A percentile compares a stretch with the other conserved stretches of the same genome.
These are phyloP conservation scores for Pseudomassariella vexata DNA, from an alignment of 2,329 filamentous ascomycete genomes.

Conservation along the genomic window DNA sequence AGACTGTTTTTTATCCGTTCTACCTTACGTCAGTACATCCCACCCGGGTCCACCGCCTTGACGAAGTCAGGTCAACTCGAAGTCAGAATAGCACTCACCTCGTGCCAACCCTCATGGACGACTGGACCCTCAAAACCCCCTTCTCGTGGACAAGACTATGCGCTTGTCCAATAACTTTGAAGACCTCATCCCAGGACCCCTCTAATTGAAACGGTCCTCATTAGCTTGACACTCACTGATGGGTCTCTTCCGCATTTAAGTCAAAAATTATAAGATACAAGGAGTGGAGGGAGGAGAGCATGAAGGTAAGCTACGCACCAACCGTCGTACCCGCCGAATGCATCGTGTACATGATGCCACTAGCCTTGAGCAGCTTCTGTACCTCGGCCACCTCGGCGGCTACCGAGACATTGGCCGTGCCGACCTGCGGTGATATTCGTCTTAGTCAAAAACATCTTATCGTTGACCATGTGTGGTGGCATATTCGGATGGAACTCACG, in stretches of 20 bases:
- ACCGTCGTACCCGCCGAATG: slow-evolving; percentile 92
- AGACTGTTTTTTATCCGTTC: slow-evolving; percentile 81
- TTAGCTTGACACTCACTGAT: too few relatives aligned
- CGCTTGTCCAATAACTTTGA: slow-evolving; percentile 78
- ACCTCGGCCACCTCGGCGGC: slow-evolving; percentile 83
- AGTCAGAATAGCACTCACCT: slow-evolving; percentile 58
- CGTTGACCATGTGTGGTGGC: not conserved
- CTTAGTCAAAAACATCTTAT: slow-evolving; percentile 1
- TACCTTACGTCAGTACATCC: slow-evolving; percentile 22
- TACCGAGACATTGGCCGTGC: slow-evolving; percentile 70
- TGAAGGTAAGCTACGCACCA: slow-evolving; percentile 48
- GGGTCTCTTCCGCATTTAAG: too few relatives aligned
- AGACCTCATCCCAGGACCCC: slow-evolving; percentile 85
- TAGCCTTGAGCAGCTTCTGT: slow-evolving; percentile 75
- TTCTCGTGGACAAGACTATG: slow-evolving; percentile 71
- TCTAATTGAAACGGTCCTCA: slow-evolving; percentile 52
- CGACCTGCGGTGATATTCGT: slow-evolving; percentile 57
- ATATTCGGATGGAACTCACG: slow-evolving; percentile 35
- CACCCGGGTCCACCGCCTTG: too few relatives aligned
- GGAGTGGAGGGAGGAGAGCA: not conserved
- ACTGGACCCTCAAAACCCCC: slow-evolving; percentile 79
- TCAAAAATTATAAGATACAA: not conserved
- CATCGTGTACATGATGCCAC: slow-evolving; percentile 79
- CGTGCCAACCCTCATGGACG: slow-evolving; percentile 79
- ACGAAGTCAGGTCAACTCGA: too few relatives aligned